Base-by-base conservation (phyloP, 2,329 filamentous ascomycete species). In the Rhinocladiella mackenziei region DNA sequence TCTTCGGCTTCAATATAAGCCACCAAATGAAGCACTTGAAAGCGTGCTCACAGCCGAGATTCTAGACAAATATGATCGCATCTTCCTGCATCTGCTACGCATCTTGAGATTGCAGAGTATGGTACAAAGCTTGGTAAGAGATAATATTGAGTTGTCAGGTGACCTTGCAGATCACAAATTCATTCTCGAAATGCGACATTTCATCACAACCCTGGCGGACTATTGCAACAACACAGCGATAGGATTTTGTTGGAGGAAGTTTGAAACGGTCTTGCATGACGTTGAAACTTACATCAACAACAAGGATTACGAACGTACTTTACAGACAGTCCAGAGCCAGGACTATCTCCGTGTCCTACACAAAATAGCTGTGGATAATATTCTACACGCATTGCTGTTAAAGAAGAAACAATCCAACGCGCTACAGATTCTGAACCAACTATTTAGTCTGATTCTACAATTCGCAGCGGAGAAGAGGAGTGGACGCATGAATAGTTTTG, bases 161-260 rank as follows among this genome's bases (percentile, higher is more conserved):
- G 58, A 60, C 14, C 35, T 22, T 31, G 38, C 65, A 53, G 51
- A 70, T 66, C 69, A 76, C 46, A 76, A 76, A 36, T 89, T 96
- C 54, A 75, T 82, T 4, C 74, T 83, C 26, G 86, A 94, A 60
- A 83, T 87, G 0, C 81, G 86, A 40, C 84, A 92, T 61, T 89
- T 97, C 54, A 74, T 94, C 17, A 75, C 78, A 1, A 78, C 78
- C 7, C 65, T 96, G 0, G 77, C 81, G 28, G 77, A 81, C 1
- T 92, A 96, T 59, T 84, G 89, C 56, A 83, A 94, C 51, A 86
- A 91, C 45, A 77, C 80, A 0, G 89, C 84, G 1, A 81, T 97
- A 38, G 76, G 76, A 5, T 72, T 75, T 11, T 80, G 83, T 0
- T 97, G 91, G 89, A 69, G 68, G 15, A 68, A 70, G 0, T 91